Base-by-base conservation (phyloP, 148 eudicot genomes). In the Camellia lanceoleosa region DNA sequence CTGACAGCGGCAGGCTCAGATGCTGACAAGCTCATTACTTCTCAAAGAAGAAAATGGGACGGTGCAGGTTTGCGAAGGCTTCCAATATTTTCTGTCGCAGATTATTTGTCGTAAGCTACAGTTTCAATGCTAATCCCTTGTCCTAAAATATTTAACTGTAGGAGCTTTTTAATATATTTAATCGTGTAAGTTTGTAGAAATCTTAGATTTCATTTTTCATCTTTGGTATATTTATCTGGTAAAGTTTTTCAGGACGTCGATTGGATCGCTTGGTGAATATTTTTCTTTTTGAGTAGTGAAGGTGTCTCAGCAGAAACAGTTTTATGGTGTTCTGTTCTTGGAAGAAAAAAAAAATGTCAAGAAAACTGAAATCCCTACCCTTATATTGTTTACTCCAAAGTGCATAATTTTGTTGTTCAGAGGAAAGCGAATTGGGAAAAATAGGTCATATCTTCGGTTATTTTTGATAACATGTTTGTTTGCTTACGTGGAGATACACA, bases 1-100 rank as follows among this genome's bases (percentile, higher is more conserved):
- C 82, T 96, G 87, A 84, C 97, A 80, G 99, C 99, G 80, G 84
- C 98, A 68, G 94, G 94, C 72, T 92, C 99, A 70, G 91, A 93
- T 80, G 93, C 89, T 81, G 99, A 96, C 85, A 69, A 84, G 73
- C 85, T 92, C 41, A 81, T 93, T 81, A 79, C 73, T 73, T 88
- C 91, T 78, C 89, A 86, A 66, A 93, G 92, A 85, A 92, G 79
- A 80, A 90, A 83, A 74, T 96, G 98, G 99, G 81, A 66, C 19
- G 94, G 94, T 75, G 82, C 84, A 58, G 92, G 89, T 83, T 84
- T 96, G 85, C 92, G 93, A 84, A 90, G 95, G 87, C 82, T 96
- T 83, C 99, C 98, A 14, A 87, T 96, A 91, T 96, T 96, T 85
- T 85, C 78, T 83, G 86, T 73, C 78, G 95, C 98, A 52, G 89